Conservation (phyloP, 2,329 filamentous ascomycete species). For the Amylocarpus encephaloides region DNA sequence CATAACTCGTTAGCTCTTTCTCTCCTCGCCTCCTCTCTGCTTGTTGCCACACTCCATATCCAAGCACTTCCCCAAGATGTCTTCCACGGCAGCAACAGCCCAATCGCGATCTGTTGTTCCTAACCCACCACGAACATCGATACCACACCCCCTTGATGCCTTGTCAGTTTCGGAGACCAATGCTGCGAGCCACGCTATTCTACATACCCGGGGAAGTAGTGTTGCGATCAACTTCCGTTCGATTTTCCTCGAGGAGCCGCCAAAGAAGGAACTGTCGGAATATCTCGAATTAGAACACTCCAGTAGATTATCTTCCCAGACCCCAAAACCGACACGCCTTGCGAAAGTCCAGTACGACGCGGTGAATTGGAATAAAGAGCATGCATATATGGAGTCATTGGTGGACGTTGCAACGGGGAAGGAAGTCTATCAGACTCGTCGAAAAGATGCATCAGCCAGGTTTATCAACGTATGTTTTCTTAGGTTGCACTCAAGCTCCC, state of each 20-base stretch:
- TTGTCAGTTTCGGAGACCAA: slow-evolving; percentile 41
- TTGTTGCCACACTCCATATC: background rate
- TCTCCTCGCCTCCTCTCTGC: background rate
- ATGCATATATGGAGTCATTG: slow-evolving; percentile 48
- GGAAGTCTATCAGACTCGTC: slow-evolving; percentile 38
- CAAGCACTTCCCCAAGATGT: background rate
- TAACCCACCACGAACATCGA: background rate
- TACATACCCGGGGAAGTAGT: slow-evolving; percentile 19
- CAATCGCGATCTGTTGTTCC: background rate
- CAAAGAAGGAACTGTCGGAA: slow-evolving; percentile 42
- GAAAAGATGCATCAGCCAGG: slow-evolving; percentile 43
- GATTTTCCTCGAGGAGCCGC: slow-evolving; percentile 50
- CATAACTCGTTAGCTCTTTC: background rate
- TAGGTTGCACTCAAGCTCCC: background rate
- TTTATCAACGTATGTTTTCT: slow-evolving; percentile 36
- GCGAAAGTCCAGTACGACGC: slow-evolving; percentile 52
- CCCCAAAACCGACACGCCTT: slow-evolving; percentile 41
- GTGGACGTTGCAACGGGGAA: slow-evolving; percentile 40
- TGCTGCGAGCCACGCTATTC: slow-evolving; percentile 44
- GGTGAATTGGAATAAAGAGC: slow-evolving; percentile 44
- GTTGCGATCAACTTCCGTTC: slow-evolving; percentile 53
- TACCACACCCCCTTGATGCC: slow-evolving; percentile 41
- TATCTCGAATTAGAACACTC: slow-evolving; percentile 43
- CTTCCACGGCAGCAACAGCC: background rate
- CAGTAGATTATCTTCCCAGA: slow-evolving; percentile 32